Conservation (phyloP, 768 basidiomycete species). For the Pisolithus microcarpus region DNA sequence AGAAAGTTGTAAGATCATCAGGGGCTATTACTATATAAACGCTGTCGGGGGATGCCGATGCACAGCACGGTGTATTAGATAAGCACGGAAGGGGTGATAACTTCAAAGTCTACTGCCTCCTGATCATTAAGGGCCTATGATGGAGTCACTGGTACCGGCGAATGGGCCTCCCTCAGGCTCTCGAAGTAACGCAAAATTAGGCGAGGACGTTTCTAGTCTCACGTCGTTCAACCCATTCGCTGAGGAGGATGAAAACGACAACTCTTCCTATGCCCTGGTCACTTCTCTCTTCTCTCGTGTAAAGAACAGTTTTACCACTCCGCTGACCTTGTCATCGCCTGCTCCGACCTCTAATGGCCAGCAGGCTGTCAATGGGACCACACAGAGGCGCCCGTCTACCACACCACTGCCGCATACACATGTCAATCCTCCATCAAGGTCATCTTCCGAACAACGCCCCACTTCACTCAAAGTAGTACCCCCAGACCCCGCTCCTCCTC, state of each 20-base stretch:
- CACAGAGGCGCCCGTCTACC: conserved; percentile 55
- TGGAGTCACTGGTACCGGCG: conserved; percentile 29
- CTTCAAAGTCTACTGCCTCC: too few relatives aligned
- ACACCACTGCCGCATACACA: conserved; percentile 35
- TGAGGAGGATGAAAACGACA: conserved; percentile 89
- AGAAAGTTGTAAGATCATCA: conserved; percentile 16
- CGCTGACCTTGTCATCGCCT: conserved; percentile 47
- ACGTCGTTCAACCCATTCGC: conserved; percentile 90
- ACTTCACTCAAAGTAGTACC: conserved; percentile 47
- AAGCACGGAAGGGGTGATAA: too few relatives aligned
- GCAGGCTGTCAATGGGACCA: conserved; percentile 28
- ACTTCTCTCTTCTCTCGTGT: conserved; percentile 74
- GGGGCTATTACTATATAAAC: too few relatives aligned
- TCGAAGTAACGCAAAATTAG: conserved; percentile 50
- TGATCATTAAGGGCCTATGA: too few relatives aligned
- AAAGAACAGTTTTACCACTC: conserved; percentile 70
- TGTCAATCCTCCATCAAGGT: conserved; percentile 42
- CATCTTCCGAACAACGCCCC: conserved; percentile 47
- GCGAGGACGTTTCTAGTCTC: conserved; percentile 60
- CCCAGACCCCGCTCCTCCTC: conserved; percentile 64
- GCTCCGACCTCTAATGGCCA: conserved; percentile 29
- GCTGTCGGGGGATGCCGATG: too few relatives aligned
- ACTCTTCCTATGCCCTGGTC: conserved; percentile 79
- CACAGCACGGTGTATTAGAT: too few relatives aligned
- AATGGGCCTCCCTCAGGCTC: conserved; percentile 42